These are phyloP conservation scores for Cadophora sp. DNA, from an alignment of 2,329 filamentous ascomycete species.

Conservation along the genomic window DNA sequence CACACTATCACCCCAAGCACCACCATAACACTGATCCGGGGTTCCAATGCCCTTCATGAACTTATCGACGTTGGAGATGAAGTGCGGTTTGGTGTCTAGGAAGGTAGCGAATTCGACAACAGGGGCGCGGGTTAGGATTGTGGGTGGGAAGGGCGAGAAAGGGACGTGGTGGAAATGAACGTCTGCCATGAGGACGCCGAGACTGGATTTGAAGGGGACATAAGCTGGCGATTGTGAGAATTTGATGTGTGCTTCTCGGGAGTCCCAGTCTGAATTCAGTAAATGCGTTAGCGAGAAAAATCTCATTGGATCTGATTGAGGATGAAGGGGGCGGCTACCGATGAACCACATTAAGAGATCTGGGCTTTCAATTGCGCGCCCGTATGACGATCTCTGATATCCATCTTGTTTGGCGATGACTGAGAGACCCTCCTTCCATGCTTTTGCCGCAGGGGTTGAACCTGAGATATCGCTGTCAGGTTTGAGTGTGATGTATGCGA, in stretches of 20 bases:
- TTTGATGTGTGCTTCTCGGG: constrained; percentile 46
- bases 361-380: constrained; percentile 48
- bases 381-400: constrained; percentile 46
- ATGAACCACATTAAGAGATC: constrained; percentile 47
- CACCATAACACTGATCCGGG: constrained; percentile 21
- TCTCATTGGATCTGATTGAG: background rate
- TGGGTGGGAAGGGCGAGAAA: constrained; percentile 16
- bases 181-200: constrained; percentile 23
- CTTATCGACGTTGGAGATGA: constrained; percentile 21
- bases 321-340: constrained; percentile 40
- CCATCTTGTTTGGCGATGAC: constrained; percentile 48
- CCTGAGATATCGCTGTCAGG: constrained; percentile 45
- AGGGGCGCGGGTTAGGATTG: constrained; percentile 25
- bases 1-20: constrained; percentile 20
- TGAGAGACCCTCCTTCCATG: constrained; percentile 44
- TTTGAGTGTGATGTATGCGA: constrained; percentile 48
- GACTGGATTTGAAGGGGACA: constrained; percentile 43
- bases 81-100: constrained; percentile 19
- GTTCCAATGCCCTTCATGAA: constrained; percentile 23
- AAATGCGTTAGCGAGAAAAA: background rate
- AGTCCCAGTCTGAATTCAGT: constrained; percentile 51
- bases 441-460: constrained; percentile 35
- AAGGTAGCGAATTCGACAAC: constrained; percentile 35
- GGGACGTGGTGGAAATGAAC: constrained; percentile 31
- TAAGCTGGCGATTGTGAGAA: constrained; percentile 50